phyloP scores from a whole-genome alignment of 805 yeast genomes.

The Tetrapisispora iriomotensis region DNA sequence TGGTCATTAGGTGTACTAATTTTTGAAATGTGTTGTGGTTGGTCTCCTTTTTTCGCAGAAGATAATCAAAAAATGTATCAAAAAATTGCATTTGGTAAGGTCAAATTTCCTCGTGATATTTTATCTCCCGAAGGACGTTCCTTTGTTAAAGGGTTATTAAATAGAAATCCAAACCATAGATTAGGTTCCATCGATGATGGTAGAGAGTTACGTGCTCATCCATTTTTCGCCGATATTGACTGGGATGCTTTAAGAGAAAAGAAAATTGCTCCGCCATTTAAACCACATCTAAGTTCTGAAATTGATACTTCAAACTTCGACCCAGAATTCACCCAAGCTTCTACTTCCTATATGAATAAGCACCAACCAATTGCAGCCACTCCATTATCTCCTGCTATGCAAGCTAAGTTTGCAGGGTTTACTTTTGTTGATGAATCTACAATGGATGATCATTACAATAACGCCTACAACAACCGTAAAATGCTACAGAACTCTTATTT shows the following conservation, averaged over 20 bases:
- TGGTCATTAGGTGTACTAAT: constrained; percentile 97
- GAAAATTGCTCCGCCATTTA: constrained; percentile 91
- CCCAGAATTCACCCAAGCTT: constrained; percentile 91
- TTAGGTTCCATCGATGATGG: constrained; percentile 89
- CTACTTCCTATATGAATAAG: constrained; percentile 70
- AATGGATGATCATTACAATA: constrained; percentile 70
- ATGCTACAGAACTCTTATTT: constrained; percentile 30
- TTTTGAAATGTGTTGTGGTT: constrained; percentile 99
- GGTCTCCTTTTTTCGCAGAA: constrained; percentile 98
- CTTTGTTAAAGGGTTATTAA: constrained; percentile 88
- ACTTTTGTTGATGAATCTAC: constrained; percentile 92
- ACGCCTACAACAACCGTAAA: constrained; percentile 27
- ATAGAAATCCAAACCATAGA: constrained; percentile 92
- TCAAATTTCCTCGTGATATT: constrained; percentile 93
- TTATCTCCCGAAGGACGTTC: constrained; percentile 87
- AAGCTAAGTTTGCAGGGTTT: constrained; percentile 93
- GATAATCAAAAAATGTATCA: constrained; percentile 98
- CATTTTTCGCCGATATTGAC: constrained; percentile 84
- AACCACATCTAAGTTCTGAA: constrained; percentile 84
- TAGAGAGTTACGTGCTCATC: constrained; percentile 81
- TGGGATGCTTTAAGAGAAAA: constrained; percentile 74
- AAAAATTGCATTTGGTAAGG: constrained; percentile 97
- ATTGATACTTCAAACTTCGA: constrained; percentile 95
- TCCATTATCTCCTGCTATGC: constrained; percentile 83
- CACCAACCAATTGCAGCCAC: constrained; percentile 39